Evolutionary conservation across 208 protist species (phyloP).

Genomic region (Crithidia mellificae): DNA sequence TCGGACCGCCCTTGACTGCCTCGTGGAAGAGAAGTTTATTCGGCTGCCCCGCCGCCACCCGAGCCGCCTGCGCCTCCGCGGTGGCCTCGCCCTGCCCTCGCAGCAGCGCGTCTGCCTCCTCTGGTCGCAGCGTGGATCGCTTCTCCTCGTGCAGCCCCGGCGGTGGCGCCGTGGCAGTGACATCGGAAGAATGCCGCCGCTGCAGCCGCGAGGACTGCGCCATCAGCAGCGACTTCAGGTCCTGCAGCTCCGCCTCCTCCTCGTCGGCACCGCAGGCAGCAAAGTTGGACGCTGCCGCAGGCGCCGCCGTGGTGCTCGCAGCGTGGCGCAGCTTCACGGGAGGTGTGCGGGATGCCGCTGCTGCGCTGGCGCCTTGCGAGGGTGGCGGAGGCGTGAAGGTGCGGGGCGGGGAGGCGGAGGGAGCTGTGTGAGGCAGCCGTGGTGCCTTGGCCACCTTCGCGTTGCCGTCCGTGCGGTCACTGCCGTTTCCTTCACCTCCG

Average conservation of each 20-base stretch:
- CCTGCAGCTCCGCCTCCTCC: slow-evolving; percentile 50
- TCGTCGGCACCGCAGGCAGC: not conserved
- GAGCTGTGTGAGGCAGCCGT: not conserved
- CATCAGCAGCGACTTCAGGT: slow-evolving; percentile 53
- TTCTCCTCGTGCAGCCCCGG: not conserved
- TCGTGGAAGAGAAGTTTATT: slow-evolving; percentile 1
- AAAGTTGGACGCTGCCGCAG: no score
- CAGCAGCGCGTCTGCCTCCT: slow-evolving; percentile 17
- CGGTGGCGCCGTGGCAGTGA: not conserved
- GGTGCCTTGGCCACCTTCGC: not conserved
- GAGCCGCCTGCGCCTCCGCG: slow-evolving; percentile 3
- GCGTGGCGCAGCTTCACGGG: not conserved
- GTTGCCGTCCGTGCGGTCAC: not conserved
- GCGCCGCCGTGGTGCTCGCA: not conserved
- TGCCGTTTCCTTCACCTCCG: not conserved
- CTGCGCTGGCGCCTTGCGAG: not conserved
- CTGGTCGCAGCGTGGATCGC: slow-evolving; percentile 5
- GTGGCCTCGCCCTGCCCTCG: not conserved
- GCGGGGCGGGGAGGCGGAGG: not conserved
- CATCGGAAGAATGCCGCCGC: not conserved
- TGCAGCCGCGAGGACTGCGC: slow-evolving; percentile 54
- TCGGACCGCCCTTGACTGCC: not conserved
- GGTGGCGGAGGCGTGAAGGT: slow-evolving; percentile 2
- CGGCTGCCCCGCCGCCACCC: slow-evolving; percentile 10
- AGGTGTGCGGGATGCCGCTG: not conserved